Conservation (phyloP, 1,284 basidiomycete genomes). For the Coniferiporia sulphurascens region DNA sequence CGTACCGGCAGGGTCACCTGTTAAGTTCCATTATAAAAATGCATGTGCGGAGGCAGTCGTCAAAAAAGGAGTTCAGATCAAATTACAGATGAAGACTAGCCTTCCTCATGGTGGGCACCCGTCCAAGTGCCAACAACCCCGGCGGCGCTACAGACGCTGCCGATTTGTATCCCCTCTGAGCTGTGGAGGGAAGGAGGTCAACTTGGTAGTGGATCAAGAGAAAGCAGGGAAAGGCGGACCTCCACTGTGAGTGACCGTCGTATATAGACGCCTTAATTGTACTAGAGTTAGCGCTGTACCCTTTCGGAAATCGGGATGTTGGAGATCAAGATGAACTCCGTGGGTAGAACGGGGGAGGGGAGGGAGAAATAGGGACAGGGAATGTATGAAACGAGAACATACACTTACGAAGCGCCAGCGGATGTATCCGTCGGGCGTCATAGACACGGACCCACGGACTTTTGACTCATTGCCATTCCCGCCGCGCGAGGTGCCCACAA, state of each 20-base stretch:
- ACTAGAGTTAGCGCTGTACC: not conserved
- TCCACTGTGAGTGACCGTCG: constrained; percentile 49
- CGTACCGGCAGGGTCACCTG: constrained; percentile 59
- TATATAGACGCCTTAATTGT: constrained; percentile 42
- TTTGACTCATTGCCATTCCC: constrained; percentile 40
- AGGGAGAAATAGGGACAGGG: not conserved
- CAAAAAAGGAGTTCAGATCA: too few relatives aligned
- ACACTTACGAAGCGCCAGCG: constrained; percentile 61
- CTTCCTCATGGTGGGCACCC: constrained; percentile 51
- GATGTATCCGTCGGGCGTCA: constrained; percentile 47
- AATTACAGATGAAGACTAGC: constrained; percentile 28
- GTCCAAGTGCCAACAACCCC: constrained; percentile 66
- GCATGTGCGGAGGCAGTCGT: not conserved
- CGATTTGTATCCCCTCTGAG: constrained; percentile 62
- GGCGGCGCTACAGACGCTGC: constrained; percentile 53
- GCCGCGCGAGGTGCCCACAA: constrained; percentile 46
- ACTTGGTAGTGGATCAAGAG: not conserved
- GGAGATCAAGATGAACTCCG: not conserved
- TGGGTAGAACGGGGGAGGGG: not conserved
- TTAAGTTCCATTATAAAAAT: not conserved
- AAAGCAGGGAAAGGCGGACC: constrained; percentile 31
- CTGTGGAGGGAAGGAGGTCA: constrained; percentile 22
- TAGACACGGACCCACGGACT: constrained; percentile 52
- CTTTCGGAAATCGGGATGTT: not conserved
- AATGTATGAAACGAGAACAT: constrained; percentile 7